Conservation (phyloP, 164 flowering plant genomes). For the Chimonanthus salicifolius region DNA sequence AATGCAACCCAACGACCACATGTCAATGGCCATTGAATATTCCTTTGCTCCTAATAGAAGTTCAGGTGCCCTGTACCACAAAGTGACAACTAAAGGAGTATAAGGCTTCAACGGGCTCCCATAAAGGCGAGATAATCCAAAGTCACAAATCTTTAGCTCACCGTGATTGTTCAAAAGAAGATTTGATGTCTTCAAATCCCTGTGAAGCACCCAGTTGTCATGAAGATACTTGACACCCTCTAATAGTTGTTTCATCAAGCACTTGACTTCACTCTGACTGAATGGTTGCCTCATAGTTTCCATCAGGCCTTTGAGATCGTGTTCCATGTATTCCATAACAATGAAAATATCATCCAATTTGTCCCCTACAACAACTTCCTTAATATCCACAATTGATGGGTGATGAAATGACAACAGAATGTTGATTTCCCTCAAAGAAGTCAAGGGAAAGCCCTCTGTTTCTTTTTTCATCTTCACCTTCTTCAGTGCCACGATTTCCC, state of each 20-base stretch:
- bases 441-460: conserved; percentile 94
- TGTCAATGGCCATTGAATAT: not conserved
- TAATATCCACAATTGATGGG: conserved; percentile 93
- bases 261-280: conserved; percentile 94
- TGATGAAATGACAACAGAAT: conserved; percentile 93
- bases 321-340: conserved; percentile 99
- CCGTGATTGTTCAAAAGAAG: conserved; percentile 34
- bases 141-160: conserved; percentile 56
- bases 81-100: conserved; percentile 94
- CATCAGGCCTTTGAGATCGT: conserved; percentile 92
- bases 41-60: not conserved
- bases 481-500: conserved; percentile 91
- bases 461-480: conserved; percentile 99
- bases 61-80: conserved; percentile 57
- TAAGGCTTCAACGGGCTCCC: conserved; percentile 95
- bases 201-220: conserved; percentile 36
- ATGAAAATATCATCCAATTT: conserved; percentile 85
- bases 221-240: conserved; percentile 47
- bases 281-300: conserved; percentile 83
- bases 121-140: conserved; percentile 50
- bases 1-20: not conserved
- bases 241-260: conserved; percentile 20
- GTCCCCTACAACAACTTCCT: conserved; percentile 93
- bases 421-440: conserved; percentile 92
- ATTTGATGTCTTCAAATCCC: conserved; percentile 64